Evolutionary conservation across 1,139 yeast genomes (phyloP), one percentile per base, ranked within the genome.

Genomic region (Nematodospora anomalae): DNA sequence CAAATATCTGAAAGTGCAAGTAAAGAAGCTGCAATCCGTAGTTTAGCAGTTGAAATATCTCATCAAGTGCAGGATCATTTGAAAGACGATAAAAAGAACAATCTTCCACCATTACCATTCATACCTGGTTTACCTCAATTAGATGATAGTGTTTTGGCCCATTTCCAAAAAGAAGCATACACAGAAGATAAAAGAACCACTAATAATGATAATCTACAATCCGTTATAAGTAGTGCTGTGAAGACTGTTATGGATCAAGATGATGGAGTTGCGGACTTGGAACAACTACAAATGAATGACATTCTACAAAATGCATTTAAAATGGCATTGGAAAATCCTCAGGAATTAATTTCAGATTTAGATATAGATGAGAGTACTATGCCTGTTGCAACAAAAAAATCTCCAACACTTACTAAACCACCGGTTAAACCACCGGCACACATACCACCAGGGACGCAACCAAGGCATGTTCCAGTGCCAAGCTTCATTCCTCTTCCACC

Each of bases 301-400:
- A 83, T 83, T 46, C 72, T 83, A 67, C 84, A 80, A 47, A 81
- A 80, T 58, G 90, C 89, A 0, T 71, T 82, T 60, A 74, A 75
- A 33, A 72, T 82, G 83, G 90, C 90, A 1, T 70, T 79, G 72
- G 82, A 78, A 45, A 75, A 78, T 44, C 84, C 85, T 4, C 75
- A 71, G 23, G 77, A 76, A 28, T 65, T 80, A 27, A 57, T 79
- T 30, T 70, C 75, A 21, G 74, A 71, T 40, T 56, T 78, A 47
- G 77, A 74, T 36, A 57, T 70, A 32, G 62, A 57, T 33, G 64
- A 57, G 25, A 46, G 49, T 28, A 40, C 27, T 16, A 29, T 32
- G 13, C 9, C 34, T 14, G 44, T 28, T 13, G 6, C 35, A 32
- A 37, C 11, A 39, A 33, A n/a, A 26, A 26, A 13, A n/a, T 16